Percentiles rank a stretch among this genome's conserved stretches.
phyloP scores from a whole-genome alignment of 148 eudicot species.

The Nepenthes gracilis region DNA sequence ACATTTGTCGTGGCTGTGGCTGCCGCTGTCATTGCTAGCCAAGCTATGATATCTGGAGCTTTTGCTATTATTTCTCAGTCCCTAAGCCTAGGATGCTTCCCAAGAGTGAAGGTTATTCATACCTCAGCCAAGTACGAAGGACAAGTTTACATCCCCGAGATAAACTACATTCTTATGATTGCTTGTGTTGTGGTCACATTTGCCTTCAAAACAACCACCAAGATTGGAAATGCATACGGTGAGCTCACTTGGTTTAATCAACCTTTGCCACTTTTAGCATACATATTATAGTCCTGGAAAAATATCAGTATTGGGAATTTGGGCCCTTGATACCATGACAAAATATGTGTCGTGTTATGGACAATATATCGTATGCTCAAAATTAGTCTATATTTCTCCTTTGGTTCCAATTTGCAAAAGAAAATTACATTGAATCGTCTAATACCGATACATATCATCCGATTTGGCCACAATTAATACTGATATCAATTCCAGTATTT shows the following conservation, averaged over 20 bases:
- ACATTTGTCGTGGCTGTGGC: constrained; percentile 53
- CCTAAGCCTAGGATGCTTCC: constrained; percentile 57
- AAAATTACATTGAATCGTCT: too few relatives aligned
- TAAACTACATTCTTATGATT: constrained; percentile 59
- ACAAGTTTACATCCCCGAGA: constrained; percentile 78
- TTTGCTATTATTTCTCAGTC: constrained; percentile 63
- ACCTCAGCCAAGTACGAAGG: constrained; percentile 61
- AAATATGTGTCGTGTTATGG: too few relatives aligned
- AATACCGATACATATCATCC: too few relatives aligned
- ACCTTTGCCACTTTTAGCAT: too few relatives aligned
- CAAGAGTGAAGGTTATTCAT: constrained; percentile 67
- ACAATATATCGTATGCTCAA: too few relatives aligned
- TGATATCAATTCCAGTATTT: too few relatives aligned
- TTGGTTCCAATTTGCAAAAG: too few relatives aligned
- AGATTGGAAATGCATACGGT: constrained; percentile 81
- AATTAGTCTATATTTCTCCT: too few relatives aligned
- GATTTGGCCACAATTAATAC: too few relatives aligned
- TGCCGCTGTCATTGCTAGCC: constrained; percentile 85
- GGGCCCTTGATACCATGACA: too few relatives aligned
- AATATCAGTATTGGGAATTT: too few relatives aligned
- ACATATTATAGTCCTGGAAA: too few relatives aligned
- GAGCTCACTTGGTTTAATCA: not conserved
- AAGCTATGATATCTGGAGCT: constrained; percentile 66
- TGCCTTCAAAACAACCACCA: constrained; percentile 46
- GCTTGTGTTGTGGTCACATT: constrained; percentile 48